Evolutionary conservation across 1,139 yeast genomes (phyloP).

Genomic region (Kazachstania sp.): DNA sequence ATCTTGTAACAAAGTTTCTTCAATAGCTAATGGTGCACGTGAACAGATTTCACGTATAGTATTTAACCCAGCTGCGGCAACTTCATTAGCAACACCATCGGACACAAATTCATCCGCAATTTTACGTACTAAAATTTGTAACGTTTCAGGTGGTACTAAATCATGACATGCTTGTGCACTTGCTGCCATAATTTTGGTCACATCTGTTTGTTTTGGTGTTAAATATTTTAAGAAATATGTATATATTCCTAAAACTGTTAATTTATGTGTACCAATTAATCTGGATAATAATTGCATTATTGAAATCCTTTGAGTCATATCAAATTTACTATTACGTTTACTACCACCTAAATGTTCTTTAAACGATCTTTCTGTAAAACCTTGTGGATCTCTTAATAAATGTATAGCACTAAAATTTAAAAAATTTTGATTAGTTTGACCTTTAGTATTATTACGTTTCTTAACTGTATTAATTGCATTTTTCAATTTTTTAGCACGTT

Average conservation of each 20-base stretch:
- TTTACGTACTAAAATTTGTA: constrained; percentile 71
- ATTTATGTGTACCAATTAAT: constrained; percentile 86
- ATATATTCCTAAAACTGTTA: constrained; percentile 81
- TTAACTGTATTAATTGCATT: constrained; percentile 60
- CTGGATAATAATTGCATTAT: constrained; percentile 82
- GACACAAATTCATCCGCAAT: constrained; percentile 96
- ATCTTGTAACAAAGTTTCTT: constrained; percentile 77
- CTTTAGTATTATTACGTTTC: constrained; percentile 39
- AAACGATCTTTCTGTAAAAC: constrained; percentile 82
- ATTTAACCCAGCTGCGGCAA: constrained; percentile 94
- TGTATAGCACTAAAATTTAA: constrained; percentile 93
- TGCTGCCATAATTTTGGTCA: constrained; percentile 94
- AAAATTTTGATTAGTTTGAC: constrained; percentile 55
- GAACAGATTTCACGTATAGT: constrained; percentile 87
- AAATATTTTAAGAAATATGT: constrained; percentile 80
- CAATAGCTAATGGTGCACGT: constrained; percentile 92
- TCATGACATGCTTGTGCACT: constrained; percentile 96
- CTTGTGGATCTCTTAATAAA: constrained; percentile 91
- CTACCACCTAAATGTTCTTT: constrained; percentile 61
- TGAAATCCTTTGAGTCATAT: constrained; percentile 79
- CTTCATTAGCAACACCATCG: constrained; percentile 97
- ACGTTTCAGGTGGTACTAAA: constrained; percentile 89
- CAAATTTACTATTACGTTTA: constrained; percentile 57
- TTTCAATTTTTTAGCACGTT: constrained; percentile 71
- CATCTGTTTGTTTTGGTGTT: constrained; percentile 90